phyloP scores from a whole-genome alignment of 2,329 filamentous ascomycete species.

The Fusarium vanettenii region DNA sequence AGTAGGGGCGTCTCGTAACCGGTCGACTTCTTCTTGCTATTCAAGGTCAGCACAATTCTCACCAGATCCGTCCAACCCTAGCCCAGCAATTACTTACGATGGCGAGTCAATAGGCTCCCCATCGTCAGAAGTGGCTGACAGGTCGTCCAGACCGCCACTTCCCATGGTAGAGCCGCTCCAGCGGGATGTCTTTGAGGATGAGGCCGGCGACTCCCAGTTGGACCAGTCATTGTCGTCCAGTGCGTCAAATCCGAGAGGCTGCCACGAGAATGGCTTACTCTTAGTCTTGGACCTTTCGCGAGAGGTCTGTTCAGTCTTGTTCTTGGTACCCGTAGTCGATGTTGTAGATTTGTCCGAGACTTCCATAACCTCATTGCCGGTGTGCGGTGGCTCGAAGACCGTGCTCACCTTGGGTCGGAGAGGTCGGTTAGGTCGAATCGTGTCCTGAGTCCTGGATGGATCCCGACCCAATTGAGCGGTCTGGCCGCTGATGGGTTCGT shows the following conservation, averaged over 20 bases:
- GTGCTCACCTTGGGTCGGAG: constrained; percentile 56
- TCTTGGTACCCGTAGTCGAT: constrained; percentile 47
- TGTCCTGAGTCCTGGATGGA: constrained; percentile 54
- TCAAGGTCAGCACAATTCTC: constrained; percentile 14
- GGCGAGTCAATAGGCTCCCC: constrained; percentile 58
- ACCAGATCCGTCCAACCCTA: background rate
- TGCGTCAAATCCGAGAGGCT: constrained; percentile 66
- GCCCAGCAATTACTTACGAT: constrained; percentile 56
- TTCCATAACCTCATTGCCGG: constrained; percentile 21
- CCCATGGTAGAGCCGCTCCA: constrained; percentile 73
- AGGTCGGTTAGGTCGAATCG: constrained; percentile 57
- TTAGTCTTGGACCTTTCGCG: constrained; percentile 54
- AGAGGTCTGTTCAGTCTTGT: constrained; percentile 41
- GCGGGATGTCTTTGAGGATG: constrained; percentile 63
- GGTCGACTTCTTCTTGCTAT: constrained; percentile 49
- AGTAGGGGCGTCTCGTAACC: constrained; percentile 48
- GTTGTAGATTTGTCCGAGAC: constrained; percentile 32
- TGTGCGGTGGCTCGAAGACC: constrained; percentile 53
- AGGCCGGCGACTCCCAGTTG: constrained; percentile 70
- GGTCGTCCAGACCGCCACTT: constrained; percentile 55
- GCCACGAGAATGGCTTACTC: constrained; percentile 70
- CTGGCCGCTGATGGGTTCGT: constrained; percentile 79
- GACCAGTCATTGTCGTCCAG: constrained; percentile 73
- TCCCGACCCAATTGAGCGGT: constrained; percentile 30
- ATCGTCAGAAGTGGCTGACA: constrained; percentile 60